Evolutionary conservation across 2,329 filamentous ascomycete species (phyloP), one percentile per base, ranked within the genome.

Genomic region (Scedosporium aurantiacum): DNA sequence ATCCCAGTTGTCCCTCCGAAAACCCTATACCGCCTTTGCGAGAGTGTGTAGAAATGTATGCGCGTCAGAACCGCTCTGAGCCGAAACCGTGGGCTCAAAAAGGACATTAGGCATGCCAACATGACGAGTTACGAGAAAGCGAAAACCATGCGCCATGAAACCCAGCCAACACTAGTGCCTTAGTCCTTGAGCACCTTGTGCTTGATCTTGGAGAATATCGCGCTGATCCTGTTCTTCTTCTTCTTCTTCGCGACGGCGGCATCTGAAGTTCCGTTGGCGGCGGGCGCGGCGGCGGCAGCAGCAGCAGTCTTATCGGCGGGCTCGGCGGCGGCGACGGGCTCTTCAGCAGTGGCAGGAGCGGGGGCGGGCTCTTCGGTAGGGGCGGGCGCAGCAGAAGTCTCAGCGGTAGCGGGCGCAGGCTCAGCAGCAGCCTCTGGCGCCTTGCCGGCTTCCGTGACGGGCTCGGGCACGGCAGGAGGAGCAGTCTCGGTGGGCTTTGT

Each of bases 211-310:
- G 73, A 76, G 69, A 89, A 82, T 67, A 88, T 81, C 60, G 79
- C 74, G 72, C 85, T 88, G 63, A 86, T 67, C 60, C 85, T 79
- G 72, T 82, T 78, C 77, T 85, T 86, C 79, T 86, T 87, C 78
- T 87, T 88, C 75, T 83, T 84, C 59, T 83, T 79, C 16, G 76
- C 73, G 61, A 74, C 73, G 8, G 71, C 64, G 16, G 72, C 66
- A 64, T 73, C 63, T 21, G 65, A 61, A 55, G 64, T 64, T 58
- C 64, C 64, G 52, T 67, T 67, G 25, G 66, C 60, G 16, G 64
- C 25, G 58, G 67, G 66, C 10, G 63, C 62, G 21, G 69, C 16
- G 8, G 43, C n/a, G 7, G 43, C 16, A 47, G 43, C n/a, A n/a
- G 43, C 18, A 21, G 40, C 8, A 43, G 43, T 47, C 43, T 47